Base-by-base conservation (phyloP, 176 grass and related monocot species). In the Ensete glaucum region DNA sequence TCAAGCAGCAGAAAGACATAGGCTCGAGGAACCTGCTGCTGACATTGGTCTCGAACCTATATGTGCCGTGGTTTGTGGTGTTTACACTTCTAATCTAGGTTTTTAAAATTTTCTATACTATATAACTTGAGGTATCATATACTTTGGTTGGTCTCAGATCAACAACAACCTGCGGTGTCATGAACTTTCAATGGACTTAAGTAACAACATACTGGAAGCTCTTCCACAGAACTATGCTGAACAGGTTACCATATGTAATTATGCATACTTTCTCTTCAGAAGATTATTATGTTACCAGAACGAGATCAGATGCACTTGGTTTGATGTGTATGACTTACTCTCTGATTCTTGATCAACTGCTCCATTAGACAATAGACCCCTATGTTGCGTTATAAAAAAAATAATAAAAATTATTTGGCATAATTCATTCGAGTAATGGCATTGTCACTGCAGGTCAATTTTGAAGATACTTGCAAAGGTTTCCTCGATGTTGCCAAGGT, bases 401-500 rank as follows among this genome's bases (percentile, higher is more conserved):
- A 50, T 4, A 25, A 26, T 11, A 64, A 25, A 2, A 65, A 25
- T 13, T 65, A 13, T 22, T 65, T 65, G 63, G 11, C 23, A 65
- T 26, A 25, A 25, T 24, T 65, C 11, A 25, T 65, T 65, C 29
- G 20, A 11, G 11, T 2, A 50, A 50, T 70, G 82, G 77, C 21
- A 64, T 52, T 17, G 80, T 52, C 73, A 62, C 85, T 89, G 55
- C 85, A 99, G 96, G 96, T 99, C 81, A 99, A 99, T 87, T 99
- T 99, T 80, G 96, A 99, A 81, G 96, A 95, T 67, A 99, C 96
- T 20, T 99, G 96, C 86, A 99, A 99, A 95, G 96, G 96, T 48
- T 99, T 99, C 85, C 87, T 95, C 69, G 96, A 99, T 53, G 91
- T 99, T 86, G 91, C 96, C 81, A 99, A 99, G 96, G 96, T 99